Evolutionary conservation across 2,329 filamentous ascomycete species (phyloP).

Genomic region (Aspergillus ibericus): DNA sequence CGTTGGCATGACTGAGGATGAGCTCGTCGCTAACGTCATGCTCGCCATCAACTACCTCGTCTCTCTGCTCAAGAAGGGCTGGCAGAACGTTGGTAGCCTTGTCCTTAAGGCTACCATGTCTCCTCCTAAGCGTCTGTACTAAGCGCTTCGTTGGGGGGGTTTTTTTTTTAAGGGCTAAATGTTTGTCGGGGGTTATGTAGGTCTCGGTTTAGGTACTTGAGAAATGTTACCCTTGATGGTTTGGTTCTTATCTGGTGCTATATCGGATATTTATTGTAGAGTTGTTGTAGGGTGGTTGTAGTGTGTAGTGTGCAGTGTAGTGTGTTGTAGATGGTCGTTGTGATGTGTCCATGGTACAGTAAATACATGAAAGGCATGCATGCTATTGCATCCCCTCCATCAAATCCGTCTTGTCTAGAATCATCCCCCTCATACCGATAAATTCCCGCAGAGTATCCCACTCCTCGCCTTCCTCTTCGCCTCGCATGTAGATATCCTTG

Average conservation of each 20-base stretch:
- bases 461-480: constrained; percentile 86
- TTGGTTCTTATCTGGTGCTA: constrained; percentile 23
- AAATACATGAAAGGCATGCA: constrained; percentile 7
- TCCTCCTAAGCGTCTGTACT: constrained; percentile 97
- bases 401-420: constrained; percentile 82
- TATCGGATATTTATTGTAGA: background rate
- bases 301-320: background rate
- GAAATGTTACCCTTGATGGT: constrained; percentile 34
- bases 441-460: constrained; percentile 87
- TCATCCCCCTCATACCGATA: constrained; percentile 79
- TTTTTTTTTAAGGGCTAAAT: constrained; percentile 21
- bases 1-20: constrained; percentile 94
- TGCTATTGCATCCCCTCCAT: constrained; percentile 84
- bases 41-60: constrained; percentile 99
- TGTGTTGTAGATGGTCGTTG: background rate
- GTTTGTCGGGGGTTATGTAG: constrained; percentile 29
- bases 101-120: constrained; percentile 99
- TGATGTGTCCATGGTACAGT: background rate
- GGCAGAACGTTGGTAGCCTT: constrained; percentile 99
- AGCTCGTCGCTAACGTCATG: constrained; percentile 99
- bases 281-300: background rate
- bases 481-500: constrained; percentile 72
- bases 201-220: constrained; percentile 29
- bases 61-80: constrained; percentile 99
- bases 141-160: constrained; percentile 47